phyloP scores from a whole-genome alignment of 225 moss, liverwort and hornwort species.

The Antitrichia curtipendula region DNA sequence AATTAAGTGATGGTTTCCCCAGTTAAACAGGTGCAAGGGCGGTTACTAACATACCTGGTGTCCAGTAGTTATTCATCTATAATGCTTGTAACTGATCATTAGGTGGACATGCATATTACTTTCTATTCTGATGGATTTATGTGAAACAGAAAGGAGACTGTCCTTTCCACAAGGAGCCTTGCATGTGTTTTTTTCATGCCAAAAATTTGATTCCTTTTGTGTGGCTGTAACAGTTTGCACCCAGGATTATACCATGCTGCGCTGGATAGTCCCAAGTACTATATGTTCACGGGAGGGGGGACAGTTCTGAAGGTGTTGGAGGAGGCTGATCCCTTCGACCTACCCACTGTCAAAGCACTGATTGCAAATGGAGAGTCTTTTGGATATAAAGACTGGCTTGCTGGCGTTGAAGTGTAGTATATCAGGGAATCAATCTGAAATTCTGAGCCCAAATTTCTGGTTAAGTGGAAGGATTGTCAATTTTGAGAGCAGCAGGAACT shows the following conservation, averaged over 20 bases:
- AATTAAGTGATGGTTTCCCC: background rate
- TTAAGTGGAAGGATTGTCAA: background rate
- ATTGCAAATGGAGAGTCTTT: conserved; percentile 52
- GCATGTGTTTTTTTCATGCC: background rate
- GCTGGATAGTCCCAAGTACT: conserved; percentile 68
- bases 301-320: conserved; percentile 81
- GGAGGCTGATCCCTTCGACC: conserved; percentile 57
- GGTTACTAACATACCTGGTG: background rate
- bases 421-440: background rate
- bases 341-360: conserved; percentile 76
- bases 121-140: background rate
- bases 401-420: background rate
- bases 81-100: background rate
- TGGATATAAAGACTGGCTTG: conserved; percentile 32
- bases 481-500: background rate
- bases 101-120: background rate
- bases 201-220: background rate
- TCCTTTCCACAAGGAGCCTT: background rate
- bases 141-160: background rate
- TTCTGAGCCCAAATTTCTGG: background rate
- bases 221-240: conserved; percentile 39
- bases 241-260: conserved; percentile 68
- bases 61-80: background rate
- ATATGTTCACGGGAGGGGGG: conserved; percentile 82
- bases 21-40: background rate